Evolutionary conservation across 192 early-diverging fungal species (phyloP).

Genomic region (Mortierella hygrophila): DNA sequence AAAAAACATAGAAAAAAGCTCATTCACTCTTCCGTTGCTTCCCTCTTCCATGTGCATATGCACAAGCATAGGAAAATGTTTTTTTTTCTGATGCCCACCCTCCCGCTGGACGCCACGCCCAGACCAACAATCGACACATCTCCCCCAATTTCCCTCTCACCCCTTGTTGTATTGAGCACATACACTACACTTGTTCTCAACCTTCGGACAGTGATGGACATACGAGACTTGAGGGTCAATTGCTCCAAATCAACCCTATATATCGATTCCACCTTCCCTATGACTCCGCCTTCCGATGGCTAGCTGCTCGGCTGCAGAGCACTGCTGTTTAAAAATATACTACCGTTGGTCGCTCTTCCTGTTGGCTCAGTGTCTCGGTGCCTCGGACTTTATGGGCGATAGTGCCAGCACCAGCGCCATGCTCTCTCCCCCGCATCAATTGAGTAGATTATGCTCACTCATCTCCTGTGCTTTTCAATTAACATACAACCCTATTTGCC

Average conservation of each 20-base stretch:
- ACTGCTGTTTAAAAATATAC: constrained; percentile 8
- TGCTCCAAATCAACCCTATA: constrained; percentile 1
- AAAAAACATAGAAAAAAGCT: background rate
- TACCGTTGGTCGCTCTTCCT: background rate
- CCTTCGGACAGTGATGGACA: background rate
- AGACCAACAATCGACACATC: background rate
- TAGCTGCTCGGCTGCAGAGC: background rate
- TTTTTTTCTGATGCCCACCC: background rate
- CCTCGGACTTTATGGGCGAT: background rate
- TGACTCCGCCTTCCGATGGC: constrained; percentile 1
- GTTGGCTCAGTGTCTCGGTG: background rate
- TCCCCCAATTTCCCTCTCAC: background rate
- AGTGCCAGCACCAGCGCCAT: background rate
- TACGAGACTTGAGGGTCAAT: background rate
- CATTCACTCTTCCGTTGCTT: background rate
- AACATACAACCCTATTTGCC: background rate
- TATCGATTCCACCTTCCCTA: background rate
- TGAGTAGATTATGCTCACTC: too few relatives aligned
- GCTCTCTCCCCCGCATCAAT: background rate
- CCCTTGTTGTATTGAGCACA: background rate
- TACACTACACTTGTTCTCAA: background rate
- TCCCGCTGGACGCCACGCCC: background rate
- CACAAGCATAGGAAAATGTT: background rate
- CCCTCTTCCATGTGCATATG: background rate
- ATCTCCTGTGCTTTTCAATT: background rate